phyloP scores from a whole-genome alignment of 257 asterid genomes.

The Cynanchum wilfordii region DNA sequence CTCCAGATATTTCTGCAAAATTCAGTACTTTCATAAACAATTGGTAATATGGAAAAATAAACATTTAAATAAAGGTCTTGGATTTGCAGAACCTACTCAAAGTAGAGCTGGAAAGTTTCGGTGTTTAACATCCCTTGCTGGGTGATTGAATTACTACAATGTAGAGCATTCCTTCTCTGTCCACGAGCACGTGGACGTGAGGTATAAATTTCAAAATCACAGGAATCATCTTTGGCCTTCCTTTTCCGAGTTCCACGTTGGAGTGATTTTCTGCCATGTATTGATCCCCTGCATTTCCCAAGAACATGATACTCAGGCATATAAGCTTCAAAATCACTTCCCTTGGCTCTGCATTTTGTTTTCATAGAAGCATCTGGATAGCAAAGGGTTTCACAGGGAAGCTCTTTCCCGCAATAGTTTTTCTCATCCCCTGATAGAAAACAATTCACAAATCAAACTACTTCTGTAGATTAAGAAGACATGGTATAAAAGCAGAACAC shows the following conservation, averaged over 20 bases:
- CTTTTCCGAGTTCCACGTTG: slow-evolving; percentile 14
- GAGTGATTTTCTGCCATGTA: not conserved
- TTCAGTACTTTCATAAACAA: not conserved
- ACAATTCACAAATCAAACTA: not conserved
- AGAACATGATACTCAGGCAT: slow-evolving; percentile 15
- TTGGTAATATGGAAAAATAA: not conserved
- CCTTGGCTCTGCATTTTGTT: not conserved
- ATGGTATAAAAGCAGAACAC: not conserved
- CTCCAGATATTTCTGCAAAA: slow-evolving; percentile 49
- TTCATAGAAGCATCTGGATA: not conserved
- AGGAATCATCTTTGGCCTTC: slow-evolving; percentile 3
- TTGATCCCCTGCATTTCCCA: slow-evolving; percentile 20
- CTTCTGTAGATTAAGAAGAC: not conserved
- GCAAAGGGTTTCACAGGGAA: not conserved
- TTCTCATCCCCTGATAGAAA: not conserved
- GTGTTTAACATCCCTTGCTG: slow-evolving; percentile 41
- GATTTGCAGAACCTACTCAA: slow-evolving; percentile 31
- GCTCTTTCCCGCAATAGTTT: not conserved
- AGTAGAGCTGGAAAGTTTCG: slow-evolving; percentile 29
- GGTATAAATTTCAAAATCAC: not conserved
- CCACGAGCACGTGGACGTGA: slow-evolving; percentile 30
- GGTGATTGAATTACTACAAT: slow-evolving; percentile 13
- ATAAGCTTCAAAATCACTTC: not conserved
- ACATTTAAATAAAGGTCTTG: not conserved
- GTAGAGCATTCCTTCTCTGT: slow-evolving; percentile 25